Percentiles rank a stretch among this genome's conserved stretches.
phyloP scores from a whole-genome alignment of 768 basidiomycete genomes.

The Dendrothele bispora region DNA sequence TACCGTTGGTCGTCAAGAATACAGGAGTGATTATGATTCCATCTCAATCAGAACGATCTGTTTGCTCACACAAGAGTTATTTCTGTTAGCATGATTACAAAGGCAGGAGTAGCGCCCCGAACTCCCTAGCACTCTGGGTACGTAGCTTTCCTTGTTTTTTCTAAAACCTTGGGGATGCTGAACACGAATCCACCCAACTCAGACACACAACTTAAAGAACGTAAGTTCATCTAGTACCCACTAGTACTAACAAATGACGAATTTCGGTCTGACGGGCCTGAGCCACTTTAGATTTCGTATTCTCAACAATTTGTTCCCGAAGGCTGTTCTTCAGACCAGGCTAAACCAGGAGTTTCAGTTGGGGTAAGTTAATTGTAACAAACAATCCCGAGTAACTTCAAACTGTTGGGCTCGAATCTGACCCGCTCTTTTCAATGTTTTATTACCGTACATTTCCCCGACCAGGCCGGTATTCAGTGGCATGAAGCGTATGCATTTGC shows the following conservation, averaged over 20 bases:
- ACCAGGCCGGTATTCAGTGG: conserved; percentile 47
- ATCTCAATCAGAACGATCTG: not conserved
- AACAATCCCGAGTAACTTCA: too few species aligned
- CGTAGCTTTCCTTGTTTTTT: too few species aligned
- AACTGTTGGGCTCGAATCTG: not conserved
- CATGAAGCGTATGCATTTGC: conserved; percentile 44
- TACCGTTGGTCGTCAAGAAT: conserved; percentile 51
- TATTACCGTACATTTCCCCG: not conserved
- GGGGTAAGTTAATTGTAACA: too few species aligned
- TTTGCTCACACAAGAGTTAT: not conserved
- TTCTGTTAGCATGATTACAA: conserved; percentile 45
- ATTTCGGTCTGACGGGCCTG: too few species aligned
- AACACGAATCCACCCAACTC: too few species aligned
- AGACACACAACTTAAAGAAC: conserved; percentile 15
- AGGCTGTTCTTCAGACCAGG: not conserved
- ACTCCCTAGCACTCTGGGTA: conserved; percentile 44
- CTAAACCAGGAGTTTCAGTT: conserved; percentile 9
- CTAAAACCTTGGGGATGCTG: too few species aligned
- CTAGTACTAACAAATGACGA: not conserved
- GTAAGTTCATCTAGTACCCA: conserved; percentile 1
- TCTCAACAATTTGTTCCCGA: conserved; percentile 12
- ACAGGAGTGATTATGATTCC: conserved; percentile 42
- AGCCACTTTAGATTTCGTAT: conserved; percentile 10
- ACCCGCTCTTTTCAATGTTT: not conserved
- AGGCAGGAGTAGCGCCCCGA: conserved; percentile 45